These are phyloP conservation scores for Omphalotus guepiniiformis DNA, from an alignment of 768 basidiomycete species.

Conservation along the genomic window DNA sequence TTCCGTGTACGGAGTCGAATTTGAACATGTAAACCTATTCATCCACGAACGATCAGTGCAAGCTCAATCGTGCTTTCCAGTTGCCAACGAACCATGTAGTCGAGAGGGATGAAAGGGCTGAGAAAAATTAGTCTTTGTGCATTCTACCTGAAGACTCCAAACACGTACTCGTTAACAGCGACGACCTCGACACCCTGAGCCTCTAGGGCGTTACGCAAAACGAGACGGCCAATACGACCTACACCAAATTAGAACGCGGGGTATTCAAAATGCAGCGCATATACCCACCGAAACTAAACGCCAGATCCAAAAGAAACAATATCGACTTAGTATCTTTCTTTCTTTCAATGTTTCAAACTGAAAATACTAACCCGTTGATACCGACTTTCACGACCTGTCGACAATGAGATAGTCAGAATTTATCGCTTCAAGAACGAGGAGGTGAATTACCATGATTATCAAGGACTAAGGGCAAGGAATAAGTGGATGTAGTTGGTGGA, in stretches of 20 bases:
- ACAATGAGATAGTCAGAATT: neutral
- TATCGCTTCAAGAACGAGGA: neutral
- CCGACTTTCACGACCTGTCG: slow-evolving; percentile 80
- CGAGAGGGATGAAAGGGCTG: slow-evolving; percentile 95
- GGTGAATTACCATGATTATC: slow-evolving; percentile 8
- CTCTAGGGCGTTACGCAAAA: slow-evolving; percentile 88
- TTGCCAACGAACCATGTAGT: slow-evolving; percentile 79
- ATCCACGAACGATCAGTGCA: slow-evolving; percentile 4
- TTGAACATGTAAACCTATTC: slow-evolving; percentile 98
- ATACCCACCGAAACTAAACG: slow-evolving; percentile 67
- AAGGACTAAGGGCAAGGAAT: neutral
- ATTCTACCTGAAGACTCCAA: slow-evolving; percentile 7
- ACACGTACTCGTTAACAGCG: slow-evolving; percentile 87
- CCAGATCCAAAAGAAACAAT: neutral
- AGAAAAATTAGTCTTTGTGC: slow-evolving; percentile 2
- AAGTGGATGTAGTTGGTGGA: slow-evolving; percentile 2
- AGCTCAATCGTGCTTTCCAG: neutral
- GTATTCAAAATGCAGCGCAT: neutral
- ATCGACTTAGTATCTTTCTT: neutral
- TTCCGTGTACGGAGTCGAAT: slow-evolving; percentile 90
- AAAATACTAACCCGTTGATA: slow-evolving; percentile 81
- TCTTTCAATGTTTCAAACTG: neutral
- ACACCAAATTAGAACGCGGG: slow-evolving; percentile 9
- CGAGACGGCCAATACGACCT: slow-evolving; percentile 99
- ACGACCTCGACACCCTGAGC: slow-evolving; percentile 76